These are phyloP conservation scores for Sporothrix brunneoviolacea DNA, from an alignment of 2,329 filamentous ascomycete genomes.

Conservation along the genomic window DNA sequence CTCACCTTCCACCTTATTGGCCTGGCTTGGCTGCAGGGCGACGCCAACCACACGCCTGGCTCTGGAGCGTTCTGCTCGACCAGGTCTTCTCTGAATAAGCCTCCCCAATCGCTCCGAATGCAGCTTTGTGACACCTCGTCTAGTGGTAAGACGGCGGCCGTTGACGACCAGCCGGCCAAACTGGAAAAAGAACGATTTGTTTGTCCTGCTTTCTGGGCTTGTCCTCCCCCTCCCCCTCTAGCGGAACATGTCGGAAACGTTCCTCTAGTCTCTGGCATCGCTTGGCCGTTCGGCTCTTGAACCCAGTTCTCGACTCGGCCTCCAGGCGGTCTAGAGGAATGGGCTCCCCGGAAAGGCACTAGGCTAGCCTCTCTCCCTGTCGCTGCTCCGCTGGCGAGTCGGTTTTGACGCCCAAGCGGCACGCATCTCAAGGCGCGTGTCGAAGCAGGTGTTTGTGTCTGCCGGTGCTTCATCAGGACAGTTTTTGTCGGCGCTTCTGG, in stretches of 20 bases:
- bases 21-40: no score
- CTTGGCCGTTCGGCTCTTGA: not conserved
- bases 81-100: not conserved
- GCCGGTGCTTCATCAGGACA: no score
- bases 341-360: conserved; percentile 1
- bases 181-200: no score
- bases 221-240: no score
- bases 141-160: no score
- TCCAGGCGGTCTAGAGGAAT: conserved; percentile 3
- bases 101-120: not conserved
- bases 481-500: no score
- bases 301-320: not conserved
- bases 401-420: no score
- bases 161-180: no score
- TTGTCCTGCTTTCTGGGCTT: not conserved
- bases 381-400: not conserved
- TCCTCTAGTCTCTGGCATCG: not conserved
- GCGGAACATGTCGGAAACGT: not conserved
- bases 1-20: no score
- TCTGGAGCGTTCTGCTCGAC: not conserved
- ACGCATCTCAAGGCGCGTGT: no score
- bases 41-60: no score
- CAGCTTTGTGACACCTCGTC: not conserved
- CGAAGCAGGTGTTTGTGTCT: no score
- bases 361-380: not conserved